phyloP scores from a whole-genome alignment of 352 stramenopile species.

The Albugo candida region DNA sequence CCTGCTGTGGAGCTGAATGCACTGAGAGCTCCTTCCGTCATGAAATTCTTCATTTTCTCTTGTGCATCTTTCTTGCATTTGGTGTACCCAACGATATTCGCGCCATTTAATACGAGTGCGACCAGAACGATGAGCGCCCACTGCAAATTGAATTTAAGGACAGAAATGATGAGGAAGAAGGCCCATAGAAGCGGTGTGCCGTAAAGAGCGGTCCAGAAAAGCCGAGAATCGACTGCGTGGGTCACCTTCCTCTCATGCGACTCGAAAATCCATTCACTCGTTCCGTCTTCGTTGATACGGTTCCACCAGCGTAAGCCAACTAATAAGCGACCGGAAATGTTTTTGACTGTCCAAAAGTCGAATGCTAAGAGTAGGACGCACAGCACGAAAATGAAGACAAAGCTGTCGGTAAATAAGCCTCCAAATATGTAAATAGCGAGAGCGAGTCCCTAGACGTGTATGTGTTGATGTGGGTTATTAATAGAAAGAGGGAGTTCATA shows the following conservation, averaged over 20 bases:
- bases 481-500: constrained; percentile 1
- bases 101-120: constrained; percentile 78
- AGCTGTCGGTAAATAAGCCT: constrained; percentile 78
- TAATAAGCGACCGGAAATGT: constrained; percentile 71
- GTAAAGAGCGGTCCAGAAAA: constrained; percentile 96
- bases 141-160: constrained; percentile 88
- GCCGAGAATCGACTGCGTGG: constrained; percentile 74
- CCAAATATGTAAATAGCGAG: constrained; percentile 91
- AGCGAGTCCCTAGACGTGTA: constrained; percentile 27
- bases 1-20: constrained; percentile 15
- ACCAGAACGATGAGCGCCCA: constrained; percentile 89
- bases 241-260: constrained; percentile 73
- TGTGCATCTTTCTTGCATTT: constrained; percentile 88
- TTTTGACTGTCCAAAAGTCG: constrained; percentile 98
- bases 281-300: constrained; percentile 87
- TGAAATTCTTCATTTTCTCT: constrained; percentile 66
- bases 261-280: constrained; percentile 95
- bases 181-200: constrained; percentile 81
- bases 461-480: neutral
- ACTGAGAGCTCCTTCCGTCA: constrained; percentile 53
- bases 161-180: constrained; percentile 78
- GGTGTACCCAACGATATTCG: constrained; percentile 98
- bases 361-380: constrained; percentile 92
- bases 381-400: constrained; percentile 92
- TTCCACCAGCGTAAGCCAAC: constrained; percentile 98